Evolutionary conservation across 169 alveolate genomes (phyloP), one percentile per base, ranked within the genome.

Genomic region (Perkinsus marinus): DNA sequence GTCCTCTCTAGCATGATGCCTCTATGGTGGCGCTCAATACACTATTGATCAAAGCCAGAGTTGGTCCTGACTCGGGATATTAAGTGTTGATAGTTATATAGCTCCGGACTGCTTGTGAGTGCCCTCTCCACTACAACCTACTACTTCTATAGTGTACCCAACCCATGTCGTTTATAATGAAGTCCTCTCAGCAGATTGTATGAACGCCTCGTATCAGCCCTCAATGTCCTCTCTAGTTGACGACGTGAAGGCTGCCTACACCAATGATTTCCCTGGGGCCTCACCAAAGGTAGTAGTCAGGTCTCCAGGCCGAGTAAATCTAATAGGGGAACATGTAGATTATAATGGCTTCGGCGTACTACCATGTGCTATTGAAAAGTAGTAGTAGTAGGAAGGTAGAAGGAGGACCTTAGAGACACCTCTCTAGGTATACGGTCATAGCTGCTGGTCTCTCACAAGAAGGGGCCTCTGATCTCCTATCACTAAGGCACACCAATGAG

Each of bases 241-340:
- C 22, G 79, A 57, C 79, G 79, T 57, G 26, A 57, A 57, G 34
- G 79, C 79, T 2, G 79, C 79, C 79, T 57, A 57, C 79, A 13
- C 7, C 26, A 26, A 13, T 19, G 79, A 57, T 26, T 57, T 57
- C 34, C 9, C 9, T 2, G 79, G 34, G 3, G 34, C 79, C 22
- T 57, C 79, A 13, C 79, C 79, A 2, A 57, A 57, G 3, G 79
- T 57, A 19, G 34, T 57, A 6, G 79, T 57, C 37, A 57, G 79
- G 22, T 57, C 98, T 30, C 98, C 98, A 43, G 98, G 98, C 16
- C 95, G 97, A 91, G 97, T 96, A 0, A 95, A 96, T 57, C 90
- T 96, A 3, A 96, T 96, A 38, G 98, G 98, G 34, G 97, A 95
- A 91, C 97, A 96, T 68, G 94, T 95, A 39, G 98, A 96, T 68